phyloP scores from a whole-genome alignment of 208 protist species.

The Leishmania arabica region DNA sequence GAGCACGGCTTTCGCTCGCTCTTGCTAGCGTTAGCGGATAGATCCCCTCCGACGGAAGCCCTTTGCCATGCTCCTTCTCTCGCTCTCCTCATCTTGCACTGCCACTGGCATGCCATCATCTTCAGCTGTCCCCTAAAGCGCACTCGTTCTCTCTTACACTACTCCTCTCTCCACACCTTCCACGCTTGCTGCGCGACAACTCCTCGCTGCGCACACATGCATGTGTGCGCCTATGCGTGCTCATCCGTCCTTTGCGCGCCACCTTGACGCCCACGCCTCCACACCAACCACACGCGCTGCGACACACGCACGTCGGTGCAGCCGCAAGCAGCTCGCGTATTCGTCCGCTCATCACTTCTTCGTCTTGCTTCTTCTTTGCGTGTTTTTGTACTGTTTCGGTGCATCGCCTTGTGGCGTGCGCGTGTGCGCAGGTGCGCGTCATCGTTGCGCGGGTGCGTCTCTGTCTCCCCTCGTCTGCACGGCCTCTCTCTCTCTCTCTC shows the following conservation, averaged over 20 bases:
- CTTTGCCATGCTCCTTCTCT: not conserved
- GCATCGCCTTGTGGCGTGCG: not conserved
- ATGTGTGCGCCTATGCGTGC: not conserved
- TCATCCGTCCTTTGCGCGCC: not conserved
- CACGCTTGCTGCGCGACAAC: too few species aligned
- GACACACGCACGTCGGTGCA: not conserved
- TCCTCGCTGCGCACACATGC: not conserved
- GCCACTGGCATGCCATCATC: not conserved
- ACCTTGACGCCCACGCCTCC: not conserved
- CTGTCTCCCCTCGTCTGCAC: not conserved
- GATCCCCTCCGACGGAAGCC: not conserved
- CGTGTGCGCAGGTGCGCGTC: not conserved
- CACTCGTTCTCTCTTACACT: not conserved
- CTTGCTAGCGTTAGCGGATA: not conserved
- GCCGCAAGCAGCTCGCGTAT: not conserved
- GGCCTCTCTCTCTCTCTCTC: too few species aligned
- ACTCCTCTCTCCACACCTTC: not conserved
- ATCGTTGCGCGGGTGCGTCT: not conserved
- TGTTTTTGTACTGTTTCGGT: not conserved
- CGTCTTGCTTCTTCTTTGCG: constrained; percentile 2
- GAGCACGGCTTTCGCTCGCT: not conserved
- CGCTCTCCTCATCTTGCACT: not conserved
- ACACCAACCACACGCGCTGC: not conserved
- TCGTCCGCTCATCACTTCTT: constrained; percentile 3
- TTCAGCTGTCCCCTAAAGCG: not conserved